phyloP scores from a whole-genome alignment of 140 eudicot genomes.

The Anethum foeniculum region DNA sequence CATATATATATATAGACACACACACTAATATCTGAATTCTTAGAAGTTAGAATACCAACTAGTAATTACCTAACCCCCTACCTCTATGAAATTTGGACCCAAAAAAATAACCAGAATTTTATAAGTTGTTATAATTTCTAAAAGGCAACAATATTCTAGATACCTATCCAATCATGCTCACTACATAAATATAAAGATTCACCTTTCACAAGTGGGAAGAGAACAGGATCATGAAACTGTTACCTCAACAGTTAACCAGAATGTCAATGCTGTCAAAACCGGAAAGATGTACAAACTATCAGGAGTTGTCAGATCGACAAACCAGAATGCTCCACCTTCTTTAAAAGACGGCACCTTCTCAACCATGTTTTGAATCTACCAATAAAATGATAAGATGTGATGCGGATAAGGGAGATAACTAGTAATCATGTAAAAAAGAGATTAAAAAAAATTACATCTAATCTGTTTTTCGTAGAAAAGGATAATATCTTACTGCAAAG shows the following conservation, averaged over 20 bases:
- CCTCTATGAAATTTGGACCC: background rate
- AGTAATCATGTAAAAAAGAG: background rate
- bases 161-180: background rate
- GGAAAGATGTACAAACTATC: constrained; percentile 74
- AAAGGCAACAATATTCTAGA: background rate
- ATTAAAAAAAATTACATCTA: background rate
- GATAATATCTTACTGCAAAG: constrained; percentile 65
- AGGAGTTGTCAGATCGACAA: constrained; percentile 78
- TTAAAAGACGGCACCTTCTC: constrained; percentile 86
- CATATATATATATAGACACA: no score
- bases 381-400: constrained; percentile 11
- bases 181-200: background rate
- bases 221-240: background rate
- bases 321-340: constrained; percentile 81
- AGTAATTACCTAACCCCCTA: background rate
- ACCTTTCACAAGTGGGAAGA: background rate
- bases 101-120: background rate
- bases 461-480: background rate
- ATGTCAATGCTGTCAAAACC: constrained; percentile 67
- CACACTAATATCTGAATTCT: background rate
- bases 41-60: background rate
- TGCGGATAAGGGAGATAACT: background rate
- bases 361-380: constrained; percentile 85
- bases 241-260: constrained; percentile 88
- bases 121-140: background rate